Conservation (phyloP, 225 moss, liverwort and hornwort genomes). For the Marchantia polymorpha region DNA sequence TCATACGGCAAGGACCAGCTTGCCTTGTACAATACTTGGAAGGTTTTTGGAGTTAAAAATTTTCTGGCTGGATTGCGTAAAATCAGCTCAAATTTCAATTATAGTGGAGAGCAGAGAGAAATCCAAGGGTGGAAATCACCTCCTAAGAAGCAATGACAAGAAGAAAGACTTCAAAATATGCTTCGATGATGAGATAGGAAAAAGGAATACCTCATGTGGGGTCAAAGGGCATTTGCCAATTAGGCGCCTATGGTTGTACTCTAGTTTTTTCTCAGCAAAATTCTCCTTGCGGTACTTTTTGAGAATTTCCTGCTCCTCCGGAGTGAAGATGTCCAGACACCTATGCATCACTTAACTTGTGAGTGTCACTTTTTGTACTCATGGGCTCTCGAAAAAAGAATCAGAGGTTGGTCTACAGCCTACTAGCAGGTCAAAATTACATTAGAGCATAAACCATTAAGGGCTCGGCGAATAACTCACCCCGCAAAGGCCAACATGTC, state of each 20-base stretch:
- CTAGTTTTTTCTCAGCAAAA: constrained; percentile 62
- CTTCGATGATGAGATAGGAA: neutral
- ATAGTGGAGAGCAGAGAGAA: neutral
- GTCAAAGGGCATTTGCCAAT: constrained; percentile 80
- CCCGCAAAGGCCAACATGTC: constrained; percentile 83
- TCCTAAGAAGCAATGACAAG: neutral
- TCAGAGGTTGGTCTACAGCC: neutral
- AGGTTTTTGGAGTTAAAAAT: too few species aligned
- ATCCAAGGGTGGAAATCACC: neutral
- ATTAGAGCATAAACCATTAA: neutral
- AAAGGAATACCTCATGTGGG: constrained; percentile 59
- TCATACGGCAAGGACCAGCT: too few species aligned
- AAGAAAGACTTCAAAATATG: neutral
- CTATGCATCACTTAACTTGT: constrained; percentile 41
- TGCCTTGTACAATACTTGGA: too few species aligned
- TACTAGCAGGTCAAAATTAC: neutral
- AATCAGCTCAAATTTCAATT: too few species aligned
- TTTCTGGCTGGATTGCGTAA: too few species aligned
- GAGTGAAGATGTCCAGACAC: constrained; percentile 63
- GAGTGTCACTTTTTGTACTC: neutral
- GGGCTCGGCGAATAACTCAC: constrained; percentile 34
- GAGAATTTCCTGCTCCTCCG: constrained; percentile 61
- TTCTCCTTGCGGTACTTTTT: constrained; percentile 60
- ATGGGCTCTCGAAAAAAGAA: too few species aligned
- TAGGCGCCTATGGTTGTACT: constrained; percentile 49